Evolutionary conservation across 2,329 filamentous ascomycete species (phyloP).

Genomic region (Fusarium sp.): DNA sequence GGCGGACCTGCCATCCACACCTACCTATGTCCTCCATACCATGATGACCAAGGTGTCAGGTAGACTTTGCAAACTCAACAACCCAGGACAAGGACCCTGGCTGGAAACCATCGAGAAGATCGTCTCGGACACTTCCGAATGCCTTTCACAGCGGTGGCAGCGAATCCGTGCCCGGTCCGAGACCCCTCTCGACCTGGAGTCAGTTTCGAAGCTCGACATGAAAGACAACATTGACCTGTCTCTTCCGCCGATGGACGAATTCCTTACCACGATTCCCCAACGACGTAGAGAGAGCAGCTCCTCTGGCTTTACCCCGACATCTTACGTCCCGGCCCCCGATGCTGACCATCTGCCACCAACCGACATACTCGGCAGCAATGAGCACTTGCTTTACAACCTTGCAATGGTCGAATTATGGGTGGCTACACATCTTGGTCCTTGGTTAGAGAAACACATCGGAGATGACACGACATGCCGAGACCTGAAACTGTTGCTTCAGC

Average conservation of each 20-base stretch:
- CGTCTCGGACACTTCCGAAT: neutral
- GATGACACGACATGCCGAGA: constrained; percentile 38
- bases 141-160: constrained; percentile 13
- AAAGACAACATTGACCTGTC: constrained; percentile 4
- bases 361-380: neutral
- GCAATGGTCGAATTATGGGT: constrained; percentile 63
- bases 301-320: constrained; percentile 7
- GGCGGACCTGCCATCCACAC: neutral
- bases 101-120: neutral
- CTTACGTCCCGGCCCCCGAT: neutral
- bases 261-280: constrained; percentile 11
- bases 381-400: constrained; percentile 38
- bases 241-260: constrained; percentile 14
- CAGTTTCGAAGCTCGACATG: neutral
- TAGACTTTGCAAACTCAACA: constrained; percentile 19
- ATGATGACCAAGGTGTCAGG: constrained; percentile 27
- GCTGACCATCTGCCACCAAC: neutral
- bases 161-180: neutral
- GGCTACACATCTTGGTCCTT: constrained; percentile 48
- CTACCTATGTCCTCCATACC: constrained; percentile 19
- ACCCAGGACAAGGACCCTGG: constrained; percentile 2
- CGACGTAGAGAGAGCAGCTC: neutral
- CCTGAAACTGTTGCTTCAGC: constrained; percentile 47
- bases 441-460: constrained; percentile 48
- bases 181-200: neutral